phyloP scores from a whole-genome alignment of 192 early-diverging fungal genomes.

The Kickxella alabastrina region DNA sequence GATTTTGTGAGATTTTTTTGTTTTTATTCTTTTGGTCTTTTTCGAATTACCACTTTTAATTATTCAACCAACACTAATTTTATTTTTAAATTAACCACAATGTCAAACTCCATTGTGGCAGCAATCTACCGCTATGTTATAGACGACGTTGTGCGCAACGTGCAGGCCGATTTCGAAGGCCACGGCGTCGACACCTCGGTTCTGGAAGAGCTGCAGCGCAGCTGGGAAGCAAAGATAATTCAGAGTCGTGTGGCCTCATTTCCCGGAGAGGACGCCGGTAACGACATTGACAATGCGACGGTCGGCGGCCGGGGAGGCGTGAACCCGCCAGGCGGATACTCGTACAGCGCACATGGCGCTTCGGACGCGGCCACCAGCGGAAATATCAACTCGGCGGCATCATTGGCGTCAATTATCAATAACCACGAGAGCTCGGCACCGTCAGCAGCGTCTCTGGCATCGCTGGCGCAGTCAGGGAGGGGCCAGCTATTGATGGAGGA shows the following conservation, averaged over 20 bases:
- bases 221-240: slow-evolving; percentile 62
- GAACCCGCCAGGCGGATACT: too few species aligned
- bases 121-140: slow-evolving; percentile 84
- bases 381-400: slow-evolving; percentile 48
- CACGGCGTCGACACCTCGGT: slow-evolving; percentile 86
- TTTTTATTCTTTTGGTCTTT: too few species aligned
- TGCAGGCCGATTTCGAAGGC: slow-evolving; percentile 81
- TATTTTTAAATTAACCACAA: too few species aligned
- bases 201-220: slow-evolving; percentile 76
- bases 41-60: too few species aligned
- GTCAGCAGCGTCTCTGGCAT: slow-evolving; percentile 51
- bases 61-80: too few species aligned
- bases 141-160: slow-evolving; percentile 88
- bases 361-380: too few species aligned
- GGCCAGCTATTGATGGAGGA: slow-evolving; percentile 38
- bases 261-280: slow-evolving; percentile 40
- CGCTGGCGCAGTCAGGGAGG: slow-evolving; percentile 49
- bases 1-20: too few species aligned
- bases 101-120: slow-evolving; percentile 51
- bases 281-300: too few species aligned
- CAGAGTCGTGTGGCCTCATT: slow-evolving; percentile 50
- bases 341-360: too few species aligned
- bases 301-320: too few species aligned
- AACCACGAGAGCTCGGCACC: slow-evolving; percentile 39
- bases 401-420: slow-evolving; percentile 50